Base-by-base conservation (phyloP, 805 yeast genomes). In the Metschnikowia corniflorae region DNA sequence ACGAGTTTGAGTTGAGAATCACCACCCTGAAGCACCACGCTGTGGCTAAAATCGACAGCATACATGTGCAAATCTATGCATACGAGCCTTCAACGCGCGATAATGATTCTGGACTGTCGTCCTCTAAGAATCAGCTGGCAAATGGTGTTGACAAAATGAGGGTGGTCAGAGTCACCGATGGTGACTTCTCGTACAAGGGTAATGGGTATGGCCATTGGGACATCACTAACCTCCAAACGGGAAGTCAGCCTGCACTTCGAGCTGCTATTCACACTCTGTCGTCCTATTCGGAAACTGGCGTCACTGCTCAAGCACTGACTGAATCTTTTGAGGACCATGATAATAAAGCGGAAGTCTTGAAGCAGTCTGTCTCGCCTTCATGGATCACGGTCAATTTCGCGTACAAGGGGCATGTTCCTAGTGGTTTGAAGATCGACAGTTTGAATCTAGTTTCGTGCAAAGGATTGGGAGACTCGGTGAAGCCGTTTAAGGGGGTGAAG, bases 401-500 rank as follows among this genome's bases (percentile, higher is more conserved):
- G 8, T 70, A 80, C 46, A 76, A 77, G 44, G 96, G 95, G 0
- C 67, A 73, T 6, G 68, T 86, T 2, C 85, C 93, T 1, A 83
- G 94, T 56, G 88, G 91, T 1, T 61, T 84, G 27, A 77, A 75
- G 48, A 82, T 88, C 2, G 81, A 76, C 9, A 69, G 81, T 19
- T 61, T 88, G 43, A 74, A 77, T 50, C 72, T 86, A 13, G 49
- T 68, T 6, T 69, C 76, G 43, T 66, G 71, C n/a, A 66, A 65
- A 45, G 88, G 91, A 0, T 49, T 78, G 38, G 74, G 75, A 5
- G 78, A 77, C 3, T 65, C 67, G 4, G 81, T 77, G 8, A 82
- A 80, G 51, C 95, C 96, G 0, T 89, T 78, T 66, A 89, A 88
- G 57, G 97, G 97, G 1, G 96, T 89, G 15, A 84, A 88, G 54